phyloP scores from a whole-genome alignment of 108 stramenopile species.

The Mediolabrus comicus region DNA sequence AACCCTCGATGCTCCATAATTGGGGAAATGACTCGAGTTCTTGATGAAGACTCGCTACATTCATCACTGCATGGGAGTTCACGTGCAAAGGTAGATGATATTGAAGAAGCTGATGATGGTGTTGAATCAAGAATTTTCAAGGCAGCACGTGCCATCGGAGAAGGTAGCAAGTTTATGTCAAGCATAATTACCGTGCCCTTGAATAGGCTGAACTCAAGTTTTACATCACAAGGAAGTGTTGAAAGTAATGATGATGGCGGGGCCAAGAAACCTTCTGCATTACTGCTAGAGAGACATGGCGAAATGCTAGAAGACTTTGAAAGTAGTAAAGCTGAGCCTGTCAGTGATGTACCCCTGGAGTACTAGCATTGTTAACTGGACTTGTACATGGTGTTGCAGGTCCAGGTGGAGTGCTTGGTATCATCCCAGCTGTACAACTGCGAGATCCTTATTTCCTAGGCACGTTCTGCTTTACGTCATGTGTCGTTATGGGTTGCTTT shows the following conservation, averaged over 20 bases:
- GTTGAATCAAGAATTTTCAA: not conserved
- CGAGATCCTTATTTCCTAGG: slow-evolving; percentile 51
- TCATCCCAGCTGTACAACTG: slow-evolving; percentile 75
- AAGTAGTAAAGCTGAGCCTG: not conserved
- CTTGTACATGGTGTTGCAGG: slow-evolving; percentile 75
- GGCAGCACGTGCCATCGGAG: not conserved
- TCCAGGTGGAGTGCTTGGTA: slow-evolving; percentile 76
- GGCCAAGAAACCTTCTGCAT: not conserved
- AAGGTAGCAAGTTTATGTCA: not conserved
- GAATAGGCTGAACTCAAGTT: not conserved
- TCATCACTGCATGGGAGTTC: not conserved
- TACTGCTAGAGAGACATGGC: not conserved
- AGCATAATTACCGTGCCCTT: not conserved
- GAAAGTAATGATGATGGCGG: not conserved
- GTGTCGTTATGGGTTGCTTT: slow-evolving; percentile 70
- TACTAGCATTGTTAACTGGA: slow-evolving; percentile 50
- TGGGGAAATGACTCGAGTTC: not conserved
- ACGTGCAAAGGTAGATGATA: not conserved
- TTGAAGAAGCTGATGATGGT: not conserved
- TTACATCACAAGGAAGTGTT: not conserved
- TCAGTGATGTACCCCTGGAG: slow-evolving; percentile 2
- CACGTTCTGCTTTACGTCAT: slow-evolving; percentile 59
- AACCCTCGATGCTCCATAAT: not conserved
- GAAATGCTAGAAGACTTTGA: not conserved
- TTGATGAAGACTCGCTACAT: not conserved